Conservation (phyloP, 2,329 filamentous ascomycete genomes). For the Aspergillus texensis region DNA sequence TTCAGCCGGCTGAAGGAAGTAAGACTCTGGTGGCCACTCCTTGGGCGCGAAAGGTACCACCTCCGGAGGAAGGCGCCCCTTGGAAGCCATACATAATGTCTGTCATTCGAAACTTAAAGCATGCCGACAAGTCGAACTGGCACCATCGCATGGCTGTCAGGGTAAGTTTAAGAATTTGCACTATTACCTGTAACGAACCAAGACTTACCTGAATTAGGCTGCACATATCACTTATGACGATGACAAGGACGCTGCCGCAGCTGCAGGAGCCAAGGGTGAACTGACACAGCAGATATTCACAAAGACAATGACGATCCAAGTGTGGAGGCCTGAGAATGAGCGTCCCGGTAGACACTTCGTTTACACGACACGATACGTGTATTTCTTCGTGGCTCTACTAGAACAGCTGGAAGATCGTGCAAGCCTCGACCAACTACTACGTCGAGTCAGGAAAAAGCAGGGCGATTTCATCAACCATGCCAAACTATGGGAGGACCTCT, state of each 20-base stretch:
- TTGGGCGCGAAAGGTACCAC: constrained; percentile 56
- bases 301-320: constrained; percentile 91
- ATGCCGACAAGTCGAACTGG: constrained; percentile 90
- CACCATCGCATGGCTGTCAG: constrained; percentile 88
- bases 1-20: constrained; percentile 48
- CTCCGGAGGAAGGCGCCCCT: constrained; percentile 52
- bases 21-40: constrained; percentile 56
- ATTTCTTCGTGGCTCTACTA: constrained; percentile 76
- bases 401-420: constrained; percentile 73
- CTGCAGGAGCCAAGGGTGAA: constrained; percentile 70
- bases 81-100: constrained; percentile 66
- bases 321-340: constrained; percentile 92
- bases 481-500: constrained; percentile 65
- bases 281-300: constrained; percentile 85
- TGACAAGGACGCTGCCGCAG: constrained; percentile 53
- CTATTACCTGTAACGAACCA: constrained; percentile 17
- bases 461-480: constrained; percentile 70
- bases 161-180: constrained; percentile 47
- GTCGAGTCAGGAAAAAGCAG: constrained; percentile 78
- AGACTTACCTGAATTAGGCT: constrained; percentile 46
- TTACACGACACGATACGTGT: constrained; percentile 83
- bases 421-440: constrained; percentile 76
- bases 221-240: constrained; percentile 65
- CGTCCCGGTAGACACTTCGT: constrained; percentile 84
- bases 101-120: constrained; percentile 59